Conservation (phyloP, 345 rosid genomes). For the Durio zibethinus region DNA sequence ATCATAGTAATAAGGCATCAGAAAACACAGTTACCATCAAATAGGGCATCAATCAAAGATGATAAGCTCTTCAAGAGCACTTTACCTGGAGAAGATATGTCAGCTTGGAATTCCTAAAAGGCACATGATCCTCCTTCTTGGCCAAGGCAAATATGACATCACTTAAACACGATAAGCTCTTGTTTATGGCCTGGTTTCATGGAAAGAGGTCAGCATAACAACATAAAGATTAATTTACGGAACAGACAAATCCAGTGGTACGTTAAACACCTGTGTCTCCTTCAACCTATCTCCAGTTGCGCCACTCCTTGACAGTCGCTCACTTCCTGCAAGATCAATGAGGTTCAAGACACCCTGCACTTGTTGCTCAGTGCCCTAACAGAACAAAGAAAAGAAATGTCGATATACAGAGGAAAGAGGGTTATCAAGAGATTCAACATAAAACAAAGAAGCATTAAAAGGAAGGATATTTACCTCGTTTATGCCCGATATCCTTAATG, state of each 20-base stretch:
- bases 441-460: background rate
- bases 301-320: conserved; percentile 84
- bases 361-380: conserved; percentile 82
- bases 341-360: conserved; percentile 91
- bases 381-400: conserved; percentile 16
- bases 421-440: background rate
- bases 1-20: background rate
- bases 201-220: conserved; percentile 8
- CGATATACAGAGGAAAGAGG: background rate
- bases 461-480: conserved; percentile 57
- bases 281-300: conserved; percentile 89
- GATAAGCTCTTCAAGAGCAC: conserved; percentile 48
- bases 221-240: background rate
- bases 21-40: conserved; percentile 18
- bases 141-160: conserved; percentile 92
- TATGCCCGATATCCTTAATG: conserved; percentile 72
- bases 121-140: conserved; percentile 93
- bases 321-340: conserved; percentile 97
- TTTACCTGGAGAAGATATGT: conserved; percentile 92
- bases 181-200: conserved; percentile 73
- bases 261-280: conserved; percentile 73
- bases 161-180: conserved; percentile 73
- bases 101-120: conserved; percentile 85
- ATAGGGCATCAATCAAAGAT: conserved; percentile 67
- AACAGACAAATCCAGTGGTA: background rate